phyloP scores from a whole-genome alignment of 495 filamentous ascomycete genomes.

The Pyrenula aspistea region DNA sequence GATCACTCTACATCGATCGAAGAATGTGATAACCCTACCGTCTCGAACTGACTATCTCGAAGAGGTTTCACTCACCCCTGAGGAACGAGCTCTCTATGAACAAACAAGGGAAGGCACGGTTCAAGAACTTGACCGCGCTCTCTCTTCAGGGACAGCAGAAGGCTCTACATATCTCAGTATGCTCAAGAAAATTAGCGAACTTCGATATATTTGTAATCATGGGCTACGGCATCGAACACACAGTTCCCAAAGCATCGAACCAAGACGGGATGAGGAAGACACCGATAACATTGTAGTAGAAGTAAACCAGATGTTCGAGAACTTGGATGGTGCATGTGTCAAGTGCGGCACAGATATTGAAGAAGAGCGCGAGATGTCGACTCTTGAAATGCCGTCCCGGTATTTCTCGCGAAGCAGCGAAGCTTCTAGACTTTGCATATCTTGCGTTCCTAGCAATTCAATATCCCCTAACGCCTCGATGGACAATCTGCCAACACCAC shows the following conservation, averaged over 20 bases:
- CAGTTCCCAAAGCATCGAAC: background rate
- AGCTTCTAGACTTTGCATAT: too few species aligned
- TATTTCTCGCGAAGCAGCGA: too few species aligned
- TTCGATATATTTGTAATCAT: background rate
- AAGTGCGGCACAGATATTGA: background rate
- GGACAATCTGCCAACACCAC: background rate
- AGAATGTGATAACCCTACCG: conserved; percentile 4
- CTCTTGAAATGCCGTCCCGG: background rate
- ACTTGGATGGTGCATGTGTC: background rate
- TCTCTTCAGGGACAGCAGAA: too few species aligned
- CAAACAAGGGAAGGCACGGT: conserved; percentile 3
- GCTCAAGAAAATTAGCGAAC: background rate
- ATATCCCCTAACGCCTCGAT: too few species aligned
- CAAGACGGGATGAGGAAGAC: background rate
- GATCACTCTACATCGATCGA: conserved; percentile 2
- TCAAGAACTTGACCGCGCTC: conserved; percentile 1
- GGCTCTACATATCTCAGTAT: background rate
- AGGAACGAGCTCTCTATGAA: conserved; percentile 3
- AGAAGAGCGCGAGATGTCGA: too few species aligned
- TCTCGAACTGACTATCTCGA: conserved; percentile 1
- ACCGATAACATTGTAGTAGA: background rate
- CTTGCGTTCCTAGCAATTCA: too few species aligned
- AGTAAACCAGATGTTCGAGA: background rate
- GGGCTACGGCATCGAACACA: background rate
- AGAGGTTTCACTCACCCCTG: background rate